These are phyloP conservation scores for Picochlorum costavermella DNA, from an alignment of 139 green algal species.

Conservation along the genomic window DNA sequence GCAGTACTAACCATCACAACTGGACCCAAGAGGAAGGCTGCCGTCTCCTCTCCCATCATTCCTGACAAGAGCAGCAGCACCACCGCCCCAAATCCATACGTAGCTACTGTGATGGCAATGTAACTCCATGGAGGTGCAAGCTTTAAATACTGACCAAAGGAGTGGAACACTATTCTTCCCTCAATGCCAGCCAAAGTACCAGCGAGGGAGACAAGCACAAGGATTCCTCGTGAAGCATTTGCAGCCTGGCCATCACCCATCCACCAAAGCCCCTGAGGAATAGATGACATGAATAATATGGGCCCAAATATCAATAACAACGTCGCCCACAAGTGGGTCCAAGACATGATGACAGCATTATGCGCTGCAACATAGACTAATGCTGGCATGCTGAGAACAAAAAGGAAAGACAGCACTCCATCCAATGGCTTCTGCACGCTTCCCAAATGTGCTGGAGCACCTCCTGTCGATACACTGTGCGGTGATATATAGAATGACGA, in stretches of 20 bases:
- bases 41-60: conserved; percentile 17
- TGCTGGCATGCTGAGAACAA: conserved; percentile 47
- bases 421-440: conserved; percentile 43
- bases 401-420: conserved; percentile 34
- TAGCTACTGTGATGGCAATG: conserved; percentile 63
- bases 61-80: conserved; percentile 45
- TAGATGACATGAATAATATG: conserved; percentile 41
- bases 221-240: conserved; percentile 17
- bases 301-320: conserved; percentile 57
- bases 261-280: conserved; percentile 75
- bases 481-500: conserved; percentile 58
- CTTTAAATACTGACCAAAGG: conserved; percentile 86
- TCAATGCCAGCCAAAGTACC: conserved; percentile 65
- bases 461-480: neutral
- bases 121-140: conserved; percentile 81
- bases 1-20: conserved; percentile 33
- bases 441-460: neutral
- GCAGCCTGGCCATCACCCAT: conserved; percentile 21
- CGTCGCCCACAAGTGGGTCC: conserved; percentile 59
- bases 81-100: conserved; percentile 58
- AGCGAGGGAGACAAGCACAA: conserved; percentile 31
- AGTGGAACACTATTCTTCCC: conserved; percentile 79
- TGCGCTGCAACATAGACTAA: conserved; percentile 56
- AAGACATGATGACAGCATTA: conserved; percentile 34
- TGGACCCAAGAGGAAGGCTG: conserved; percentile 21